Evolutionary conservation across 257 asterid species (phyloP), one percentile per base, ranked within the genome.

Genomic region (Nemophila menziesii): DNA sequence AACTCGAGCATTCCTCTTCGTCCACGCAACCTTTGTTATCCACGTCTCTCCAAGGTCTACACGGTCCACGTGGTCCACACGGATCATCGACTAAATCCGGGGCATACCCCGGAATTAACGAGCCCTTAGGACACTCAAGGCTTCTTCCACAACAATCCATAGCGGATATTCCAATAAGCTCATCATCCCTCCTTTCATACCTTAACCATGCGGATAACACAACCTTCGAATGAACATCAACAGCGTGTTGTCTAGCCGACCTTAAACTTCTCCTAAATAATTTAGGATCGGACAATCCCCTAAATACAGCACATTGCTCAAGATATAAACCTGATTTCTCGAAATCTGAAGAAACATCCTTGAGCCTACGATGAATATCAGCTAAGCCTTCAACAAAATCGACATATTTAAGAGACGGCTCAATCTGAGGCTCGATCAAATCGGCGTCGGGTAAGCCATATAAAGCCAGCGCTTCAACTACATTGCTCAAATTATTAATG

Each of bases 121-220:
- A 65, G 43, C 42, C 52, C 54, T 55, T 75, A 0, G 93, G 96
- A 72, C 98, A 90, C 37, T 90, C 98, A 80, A 79, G 64, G 51
- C 55, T 74, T 64, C 87, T 57, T 11, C 94, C 86, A 37, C 77
- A 68, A 55, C 98, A 84, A 61, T 81, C 83, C 96, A 90, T 76
- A 0, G 94, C 81, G 0, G 92, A 77, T 27, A 79, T 64, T 34
- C 98, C 98, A 20, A 74, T 53, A 56, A 90, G 61, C 79, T 81
- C 96, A 18, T 81, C 92, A 62, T 90, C 98, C 62, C 94, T 72
- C 55, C 96, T 71, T 57, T 85, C 94, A 46, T 45, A 81, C 69
- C 94, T 81, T 71, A 90, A 55, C 98, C 98, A 89, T n/a, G 96
- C 73, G 0, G 96, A 78, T 8, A 90, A 73, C 2, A 90, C 93